Conservation (phyloP, 2,329 filamentous ascomycete species). For the Penicillium sp. region DNA sequence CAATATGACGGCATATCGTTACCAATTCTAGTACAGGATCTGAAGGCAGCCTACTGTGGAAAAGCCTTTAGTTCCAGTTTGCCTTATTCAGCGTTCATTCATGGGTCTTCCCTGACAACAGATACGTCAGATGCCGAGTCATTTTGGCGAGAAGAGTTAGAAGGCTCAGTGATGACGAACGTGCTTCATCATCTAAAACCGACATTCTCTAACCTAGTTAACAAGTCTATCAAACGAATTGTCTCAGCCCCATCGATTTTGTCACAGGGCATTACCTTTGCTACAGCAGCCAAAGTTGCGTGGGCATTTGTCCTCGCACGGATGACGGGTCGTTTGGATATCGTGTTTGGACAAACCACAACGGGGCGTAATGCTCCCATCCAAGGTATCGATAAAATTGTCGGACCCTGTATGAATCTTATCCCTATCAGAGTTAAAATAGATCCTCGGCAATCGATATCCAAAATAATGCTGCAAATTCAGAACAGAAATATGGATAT, state of each 20-base stretch:
- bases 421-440: not conserved
- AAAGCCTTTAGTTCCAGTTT: not conserved
- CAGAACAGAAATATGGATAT: not conserved
- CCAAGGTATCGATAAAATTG: slow-evolving; percentile 49
- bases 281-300: slow-evolving; percentile 40
- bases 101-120: not conserved
- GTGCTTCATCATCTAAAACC: not conserved
- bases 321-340: slow-evolving; percentile 47
- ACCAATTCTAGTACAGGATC: slow-evolving; percentile 51
- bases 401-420: slow-evolving; percentile 45
- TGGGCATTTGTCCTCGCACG: slow-evolving; percentile 60
- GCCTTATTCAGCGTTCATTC: not conserved
- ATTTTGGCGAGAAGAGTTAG: not conserved
- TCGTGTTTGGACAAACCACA: slow-evolving; percentile 61
- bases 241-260: not conserved
- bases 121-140: not conserved
- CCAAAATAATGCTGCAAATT: not conserved
- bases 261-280: not conserved
- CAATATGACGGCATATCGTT: slow-evolving; percentile 63
- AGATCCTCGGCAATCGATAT: not conserved
- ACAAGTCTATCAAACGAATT: not conserved
- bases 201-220: not conserved
- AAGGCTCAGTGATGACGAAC: not conserved
- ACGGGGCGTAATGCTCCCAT: slow-evolving; percentile 58
- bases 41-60: slow-evolving; percentile 45